Base-by-base conservation (phyloP, 441 rosid species). In the Pelargonium fulgidum region DNA sequence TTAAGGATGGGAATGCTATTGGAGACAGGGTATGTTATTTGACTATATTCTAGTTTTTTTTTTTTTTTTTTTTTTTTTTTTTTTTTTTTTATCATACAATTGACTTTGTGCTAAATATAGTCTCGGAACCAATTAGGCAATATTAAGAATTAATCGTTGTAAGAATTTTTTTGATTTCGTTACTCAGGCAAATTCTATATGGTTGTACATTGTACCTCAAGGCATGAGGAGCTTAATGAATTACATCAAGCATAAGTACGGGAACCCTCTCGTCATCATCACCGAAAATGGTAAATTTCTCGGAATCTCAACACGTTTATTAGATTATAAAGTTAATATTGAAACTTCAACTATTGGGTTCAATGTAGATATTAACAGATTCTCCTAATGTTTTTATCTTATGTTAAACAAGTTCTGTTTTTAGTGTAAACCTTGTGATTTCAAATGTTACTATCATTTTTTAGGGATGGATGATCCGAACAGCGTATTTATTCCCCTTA, bases 211-310 rank as follows among this genome's bases (percentile, higher is more conserved):
- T 54, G 97, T 91, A 44, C 99, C 99, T 26, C 81, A 67, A 58
- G 96, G 97, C 39, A 87, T 94, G 84, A 84, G 97, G 83, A 82
- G 91, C 73, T 79, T 94, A 69, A 94, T 91, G 97, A 90, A 90
- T 62, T 89, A 93, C 82, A 79, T 94, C 85, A 94, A 81, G 78
- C 76, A 81, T 0, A 90, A 86, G 83, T 94, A 91, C 63, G 96
- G 88, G 45, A 94, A 91, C 70, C 93, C 90, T 29, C 81, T 81
- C 2, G 88, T 94, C 69, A 73, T 87, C 20, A 85, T 94, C 74
- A 94, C 99, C 20, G 97, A 91, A 83, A 94, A 90, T 70, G 99
- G 97, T 93, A 85, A 64, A 16, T 61, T 64, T 22, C 24, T 22
- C 24, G n/a, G n/a, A n/a, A n/a, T n/a, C n/a, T n/a, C n/a, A n/a